Conservation (phyloP, 78 protist genomes). For the Monosiga brevicollis region DNA sequence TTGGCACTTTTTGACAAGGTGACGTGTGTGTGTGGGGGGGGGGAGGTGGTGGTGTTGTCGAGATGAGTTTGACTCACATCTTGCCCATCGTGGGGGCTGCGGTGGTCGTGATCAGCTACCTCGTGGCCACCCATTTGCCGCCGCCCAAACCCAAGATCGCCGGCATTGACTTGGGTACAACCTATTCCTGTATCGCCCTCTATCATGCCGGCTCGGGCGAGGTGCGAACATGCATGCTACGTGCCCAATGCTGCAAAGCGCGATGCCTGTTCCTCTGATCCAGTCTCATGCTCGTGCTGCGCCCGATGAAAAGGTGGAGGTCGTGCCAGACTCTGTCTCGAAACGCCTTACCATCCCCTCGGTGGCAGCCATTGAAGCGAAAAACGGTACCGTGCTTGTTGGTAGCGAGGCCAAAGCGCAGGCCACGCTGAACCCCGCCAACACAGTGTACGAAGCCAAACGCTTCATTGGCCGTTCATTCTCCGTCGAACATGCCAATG, state of each 20-base stretch:
- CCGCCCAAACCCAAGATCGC: neutral
- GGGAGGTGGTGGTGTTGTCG: too few species aligned
- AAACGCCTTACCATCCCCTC: constrained; percentile 81
- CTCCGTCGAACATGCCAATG: too few species aligned
- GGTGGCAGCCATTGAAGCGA: constrained; percentile 81
- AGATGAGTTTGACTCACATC: too few species aligned
- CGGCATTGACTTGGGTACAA: constrained; percentile 48
- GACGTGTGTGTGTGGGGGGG: too few species aligned
- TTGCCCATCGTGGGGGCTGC: too few species aligned
- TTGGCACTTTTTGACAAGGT: too few species aligned
- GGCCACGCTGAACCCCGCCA: constrained; percentile 85
- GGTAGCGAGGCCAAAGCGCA: constrained; percentile 96
- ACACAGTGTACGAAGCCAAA: constrained; percentile 94
- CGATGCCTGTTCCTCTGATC: neutral
- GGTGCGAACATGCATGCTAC: constrained; percentile 33
- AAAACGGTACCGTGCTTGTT: constrained; percentile 71
- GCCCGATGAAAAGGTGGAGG: constrained; percentile 50
- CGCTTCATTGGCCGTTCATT: constrained; percentile 80
- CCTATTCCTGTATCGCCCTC: constrained; percentile 89
- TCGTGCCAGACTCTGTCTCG: constrained; percentile 60
- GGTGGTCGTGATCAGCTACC: neutral
- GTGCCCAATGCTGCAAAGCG: neutral
- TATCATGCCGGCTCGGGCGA: constrained; percentile 59
- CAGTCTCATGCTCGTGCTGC: neutral
- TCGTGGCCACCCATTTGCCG: neutral